phyloP scores from a whole-genome alignment of 352 stramenopile species.

The Globisporangium nunn region DNA sequence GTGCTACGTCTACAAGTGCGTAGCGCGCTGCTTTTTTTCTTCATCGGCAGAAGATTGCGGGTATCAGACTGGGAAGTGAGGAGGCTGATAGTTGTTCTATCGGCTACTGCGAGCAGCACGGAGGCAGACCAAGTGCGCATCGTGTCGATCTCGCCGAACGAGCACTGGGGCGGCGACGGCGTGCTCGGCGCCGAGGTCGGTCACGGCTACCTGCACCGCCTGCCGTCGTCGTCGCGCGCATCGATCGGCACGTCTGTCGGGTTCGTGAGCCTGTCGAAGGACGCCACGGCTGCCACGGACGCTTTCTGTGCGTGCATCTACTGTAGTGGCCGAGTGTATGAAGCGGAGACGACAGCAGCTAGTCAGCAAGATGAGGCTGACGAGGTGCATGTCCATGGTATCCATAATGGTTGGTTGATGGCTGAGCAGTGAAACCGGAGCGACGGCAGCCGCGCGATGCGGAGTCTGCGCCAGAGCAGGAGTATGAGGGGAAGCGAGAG shows the following conservation, averaged over 20 bases:
- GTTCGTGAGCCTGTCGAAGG: slow-evolving; percentile 68
- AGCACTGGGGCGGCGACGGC: slow-evolving; percentile 87
- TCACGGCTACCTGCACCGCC: slow-evolving; percentile 93
- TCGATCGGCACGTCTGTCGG: slow-evolving; percentile 66
- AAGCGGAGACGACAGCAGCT: no score
- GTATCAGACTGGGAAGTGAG: neutral
- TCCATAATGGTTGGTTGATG: no score
- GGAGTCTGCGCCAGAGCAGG: neutral
- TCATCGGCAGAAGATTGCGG: no score
- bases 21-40: neutral
- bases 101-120: slow-evolving; percentile 31
- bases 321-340: no score
- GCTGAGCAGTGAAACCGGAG: slow-evolving; percentile 5
- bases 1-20: slow-evolving; percentile 96
- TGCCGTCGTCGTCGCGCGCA: slow-evolving; percentile 65
- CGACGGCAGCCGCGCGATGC: slow-evolving; percentile 2
- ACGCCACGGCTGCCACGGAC: slow-evolving; percentile 71
- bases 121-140: slow-evolving; percentile 91
- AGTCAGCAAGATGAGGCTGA: no score
- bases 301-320: slow-evolving; percentile 54
- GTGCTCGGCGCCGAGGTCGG: slow-evolving; percentile 93
- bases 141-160: slow-evolving; percentile 75
- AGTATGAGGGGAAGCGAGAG: neutral
- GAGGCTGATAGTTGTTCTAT: slow-evolving; percentile 1
- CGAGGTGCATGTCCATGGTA: neutral